Evolutionary conservation across 352 stramenopile genomes (phyloP).

Genomic region (Globisporangium cederbergense): DNA sequence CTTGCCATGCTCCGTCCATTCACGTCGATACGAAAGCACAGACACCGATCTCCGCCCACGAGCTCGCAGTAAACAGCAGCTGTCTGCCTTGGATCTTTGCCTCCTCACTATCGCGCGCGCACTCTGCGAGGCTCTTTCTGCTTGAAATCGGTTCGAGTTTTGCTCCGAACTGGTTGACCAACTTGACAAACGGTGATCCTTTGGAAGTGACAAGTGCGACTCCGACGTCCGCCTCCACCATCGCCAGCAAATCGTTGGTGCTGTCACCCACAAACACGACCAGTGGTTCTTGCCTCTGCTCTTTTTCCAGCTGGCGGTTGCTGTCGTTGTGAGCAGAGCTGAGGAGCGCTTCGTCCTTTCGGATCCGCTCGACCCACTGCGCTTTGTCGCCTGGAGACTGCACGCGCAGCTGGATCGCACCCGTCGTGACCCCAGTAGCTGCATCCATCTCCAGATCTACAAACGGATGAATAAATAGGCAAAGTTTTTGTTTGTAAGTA

Average conservation of each 20-base stretch:
- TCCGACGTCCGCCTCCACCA: slow-evolving; percentile 62
- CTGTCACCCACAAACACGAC: slow-evolving; percentile 71
- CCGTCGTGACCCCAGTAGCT: slow-evolving; percentile 34
- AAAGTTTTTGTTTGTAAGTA: too few species aligned
- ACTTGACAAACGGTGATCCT: slow-evolving; percentile 19
- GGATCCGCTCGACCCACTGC: slow-evolving; percentile 22
- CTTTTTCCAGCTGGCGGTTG: background rate
- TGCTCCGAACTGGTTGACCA: slow-evolving; percentile 37
- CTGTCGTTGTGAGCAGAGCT: background rate
- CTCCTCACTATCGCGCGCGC: background rate
- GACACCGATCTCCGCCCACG: slow-evolving; percentile 24
- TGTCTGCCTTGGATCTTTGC: slow-evolving; percentile 3
- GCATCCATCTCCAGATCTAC: slow-evolving; percentile 48
- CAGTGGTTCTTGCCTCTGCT: background rate
- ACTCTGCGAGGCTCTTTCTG: slow-evolving; percentile 16
- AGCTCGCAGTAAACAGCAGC: slow-evolving; percentile 26
- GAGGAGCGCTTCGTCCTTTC: background rate
- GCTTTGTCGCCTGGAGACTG: slow-evolving; percentile 65
- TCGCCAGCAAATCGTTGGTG: slow-evolving; percentile 56
- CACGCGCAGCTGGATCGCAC: slow-evolving; percentile 43
- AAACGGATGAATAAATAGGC: background rate
- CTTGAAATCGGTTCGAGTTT: slow-evolving; percentile 23
- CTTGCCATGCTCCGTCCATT: background rate
- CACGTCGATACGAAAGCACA: background rate
- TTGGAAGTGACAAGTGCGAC: slow-evolving; percentile 29